Base-by-base conservation (phyloP, 1,284 basidiomycete genomes). In the Athelia psychrophila region DNA sequence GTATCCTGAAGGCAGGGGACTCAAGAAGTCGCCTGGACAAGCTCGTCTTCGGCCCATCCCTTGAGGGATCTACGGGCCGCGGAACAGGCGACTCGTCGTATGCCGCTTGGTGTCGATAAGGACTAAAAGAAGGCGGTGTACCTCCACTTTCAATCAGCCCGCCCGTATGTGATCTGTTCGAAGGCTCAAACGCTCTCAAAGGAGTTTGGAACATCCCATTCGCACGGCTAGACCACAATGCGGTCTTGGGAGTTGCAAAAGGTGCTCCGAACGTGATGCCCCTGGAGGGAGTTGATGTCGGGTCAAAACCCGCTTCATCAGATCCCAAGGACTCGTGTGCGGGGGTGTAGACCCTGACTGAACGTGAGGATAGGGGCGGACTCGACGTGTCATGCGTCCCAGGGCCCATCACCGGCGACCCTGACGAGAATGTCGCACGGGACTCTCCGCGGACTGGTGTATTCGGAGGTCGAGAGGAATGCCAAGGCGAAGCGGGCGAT, bases 211-310 rank as follows among this genome's bases (percentile, higher is more conserved):
- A 75, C 47, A 73, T 50, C 4, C 68, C 69, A 48, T 69, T 69
- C 2, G 68, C 64, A 33, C 73, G 67, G 24, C 65, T 62, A 2
- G 72, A 64, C 78, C 78, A 79, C 35, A 69, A 56, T 32, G 66
- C 72, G 44, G 71, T 73, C 62, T 83, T 86, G 13, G 85, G 85
- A 16, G 84, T 86, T 27, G 76, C 72, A 55, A 84, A 83, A 3
- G 76, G 68, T 5, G 68, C 71, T 24, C 74, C 73, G 55, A 87
- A 79, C 58, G 71, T 78, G 57, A 86, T 80, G 3, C 86, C 85
- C 47, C 86, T 73, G 19, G 86, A 88, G 1, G 86, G 86, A 4
- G 86, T 89, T 19, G 85, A 85, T 18, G 81, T 81, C 8, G 86
- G 86, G 64, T 89, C 87, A 59, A 87, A 89, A 3, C 79, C 75